phyloP scores from a whole-genome alignment of 352 stramenopile genomes.

The Globisporangium paddicum region DNA sequence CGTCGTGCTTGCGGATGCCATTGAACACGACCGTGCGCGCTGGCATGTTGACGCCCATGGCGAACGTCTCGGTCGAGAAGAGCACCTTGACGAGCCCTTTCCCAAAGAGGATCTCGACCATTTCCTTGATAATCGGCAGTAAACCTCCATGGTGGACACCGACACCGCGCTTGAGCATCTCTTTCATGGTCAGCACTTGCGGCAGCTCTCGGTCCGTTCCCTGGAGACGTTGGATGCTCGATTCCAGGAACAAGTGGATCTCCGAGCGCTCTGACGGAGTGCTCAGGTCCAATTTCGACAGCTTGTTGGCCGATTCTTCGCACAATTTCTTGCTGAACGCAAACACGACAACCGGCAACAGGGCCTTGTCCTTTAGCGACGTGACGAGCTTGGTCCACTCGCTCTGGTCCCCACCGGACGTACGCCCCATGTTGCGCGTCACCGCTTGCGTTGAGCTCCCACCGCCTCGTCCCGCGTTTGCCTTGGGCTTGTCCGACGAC shows the following conservation, averaged over 20 bases:
- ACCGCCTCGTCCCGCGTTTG: slow-evolving; percentile 18
- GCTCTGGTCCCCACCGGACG: slow-evolving; percentile 58
- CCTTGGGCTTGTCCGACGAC: slow-evolving; percentile 47
- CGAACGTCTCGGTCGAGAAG: slow-evolving; percentile 99
- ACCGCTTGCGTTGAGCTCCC: slow-evolving; percentile 14
- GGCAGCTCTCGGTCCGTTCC: slow-evolving; percentile 97
- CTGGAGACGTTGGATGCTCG: slow-evolving; percentile 71
- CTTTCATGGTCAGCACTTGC: slow-evolving; percentile 97
- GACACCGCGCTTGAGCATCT: slow-evolving; percentile 95
- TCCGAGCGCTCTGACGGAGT: slow-evolving; percentile 71
- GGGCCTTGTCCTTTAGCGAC: slow-evolving; percentile 84
- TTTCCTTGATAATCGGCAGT: slow-evolving; percentile 99
- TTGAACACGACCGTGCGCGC: slow-evolving; percentile 97
- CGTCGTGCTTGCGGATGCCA: slow-evolving; percentile 97
- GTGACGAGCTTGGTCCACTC: slow-evolving; percentile 90
- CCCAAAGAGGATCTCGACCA: slow-evolving; percentile 99
- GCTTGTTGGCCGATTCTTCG: slow-evolving; percentile 73
- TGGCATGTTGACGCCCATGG: slow-evolving; percentile 99
- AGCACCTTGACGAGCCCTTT: slow-evolving; percentile 96
- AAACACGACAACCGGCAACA: slow-evolving; percentile 96
- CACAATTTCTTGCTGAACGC: slow-evolving; percentile 85
- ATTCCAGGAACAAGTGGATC: slow-evolving; percentile 79
- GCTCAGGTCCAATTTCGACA: slow-evolving; percentile 72
- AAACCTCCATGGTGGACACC: slow-evolving; percentile 96
- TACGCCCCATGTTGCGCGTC: slow-evolving; percentile 45